Conservation (phyloP, 805 yeast genomes). For the Kazachstania taianensis region DNA sequence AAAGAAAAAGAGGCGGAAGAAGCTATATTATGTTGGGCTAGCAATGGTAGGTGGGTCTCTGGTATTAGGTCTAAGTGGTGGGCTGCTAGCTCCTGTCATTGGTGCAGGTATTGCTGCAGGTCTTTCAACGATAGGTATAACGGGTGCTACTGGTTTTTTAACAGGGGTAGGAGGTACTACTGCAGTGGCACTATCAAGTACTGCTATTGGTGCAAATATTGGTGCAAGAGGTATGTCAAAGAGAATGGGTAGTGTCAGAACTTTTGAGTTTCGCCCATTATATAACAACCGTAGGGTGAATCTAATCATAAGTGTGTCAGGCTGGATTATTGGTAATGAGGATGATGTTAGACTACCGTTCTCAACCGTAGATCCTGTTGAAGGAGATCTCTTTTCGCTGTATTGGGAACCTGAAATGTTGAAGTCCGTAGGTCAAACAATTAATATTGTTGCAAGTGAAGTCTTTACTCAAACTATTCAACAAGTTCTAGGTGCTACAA, state of each 20-base stretch:
- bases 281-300: conserved; percentile 86
- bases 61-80: conserved; percentile 91
- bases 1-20: conserved; percentile 52
- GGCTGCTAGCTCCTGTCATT: conserved; percentile 91
- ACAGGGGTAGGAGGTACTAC: conserved; percentile 98
- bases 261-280: conserved; percentile 87
- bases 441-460: conserved; percentile 85
- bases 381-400: conserved; percentile 90
- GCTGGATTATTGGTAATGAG: conserved; percentile 93
- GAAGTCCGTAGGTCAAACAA: conserved; percentile 92
- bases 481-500: conserved; percentile 87
- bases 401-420: conserved; percentile 98
- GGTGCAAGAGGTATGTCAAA: conserved; percentile 78
- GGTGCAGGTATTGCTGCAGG: conserved; percentile 99
- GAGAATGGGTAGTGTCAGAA: conserved; percentile 84
- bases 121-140: conserved; percentile 82
- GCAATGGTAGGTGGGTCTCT: conserved; percentile 96
- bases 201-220: conserved; percentile 80
- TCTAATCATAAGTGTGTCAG: conserved; percentile 79
- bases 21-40: conserved; percentile 78
- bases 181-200: conserved; percentile 83
- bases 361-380: conserved; percentile 92
- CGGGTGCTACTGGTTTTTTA: conserved; percentile 85
- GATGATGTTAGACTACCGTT: conserved; percentile 97
- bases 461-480: conserved; percentile 88